phyloP scores from a whole-genome alignment of 139 green algal species.

The Raphidocelis subcapitata region DNA sequence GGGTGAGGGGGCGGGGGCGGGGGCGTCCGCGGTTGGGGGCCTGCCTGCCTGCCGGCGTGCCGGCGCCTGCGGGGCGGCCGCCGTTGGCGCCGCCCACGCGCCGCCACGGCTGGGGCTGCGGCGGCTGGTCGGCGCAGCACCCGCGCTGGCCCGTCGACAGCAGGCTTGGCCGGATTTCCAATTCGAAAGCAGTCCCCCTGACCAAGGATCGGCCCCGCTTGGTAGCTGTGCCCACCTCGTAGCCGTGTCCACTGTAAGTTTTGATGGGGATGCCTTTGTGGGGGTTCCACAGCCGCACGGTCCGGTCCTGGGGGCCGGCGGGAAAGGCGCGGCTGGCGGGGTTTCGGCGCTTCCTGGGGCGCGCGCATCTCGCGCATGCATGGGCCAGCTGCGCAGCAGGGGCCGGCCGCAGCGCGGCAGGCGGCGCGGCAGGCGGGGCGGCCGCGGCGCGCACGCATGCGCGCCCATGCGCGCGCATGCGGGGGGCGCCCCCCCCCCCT shows the following conservation, averaged over 20 bases:
- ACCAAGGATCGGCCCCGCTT: constrained; percentile 3
- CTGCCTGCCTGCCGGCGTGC: neutral
- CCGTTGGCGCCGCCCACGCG: too few relatives aligned
- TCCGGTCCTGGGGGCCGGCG: constrained; percentile 68
- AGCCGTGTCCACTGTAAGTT: constrained; percentile 84
- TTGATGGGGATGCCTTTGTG: constrained; percentile 76
- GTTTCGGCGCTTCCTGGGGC: neutral
- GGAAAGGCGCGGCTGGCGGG: neutral
- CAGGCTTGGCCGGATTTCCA: too few relatives aligned
- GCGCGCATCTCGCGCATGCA: neutral
- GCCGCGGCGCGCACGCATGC: too few relatives aligned
- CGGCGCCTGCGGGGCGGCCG: too few relatives aligned
- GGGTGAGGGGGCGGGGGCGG: neutral
- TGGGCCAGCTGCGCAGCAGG: neutral
- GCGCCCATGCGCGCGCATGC: too few relatives aligned
- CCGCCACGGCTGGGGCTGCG: too few relatives aligned
- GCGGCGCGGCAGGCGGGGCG: too few relatives aligned
- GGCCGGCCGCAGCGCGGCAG: neutral
- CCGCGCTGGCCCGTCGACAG: too few relatives aligned
- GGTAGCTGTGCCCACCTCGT: constrained; percentile 63
- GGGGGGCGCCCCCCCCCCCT: too few relatives aligned
- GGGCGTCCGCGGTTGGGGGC: neutral
- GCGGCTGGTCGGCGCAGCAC: too few relatives aligned
- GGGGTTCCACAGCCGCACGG: constrained; percentile 87
- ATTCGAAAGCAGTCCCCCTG: too few relatives aligned